Conservation (phyloP, 371 early-diverging fungal genomes). For the Haplosporangium sp. region DNA sequence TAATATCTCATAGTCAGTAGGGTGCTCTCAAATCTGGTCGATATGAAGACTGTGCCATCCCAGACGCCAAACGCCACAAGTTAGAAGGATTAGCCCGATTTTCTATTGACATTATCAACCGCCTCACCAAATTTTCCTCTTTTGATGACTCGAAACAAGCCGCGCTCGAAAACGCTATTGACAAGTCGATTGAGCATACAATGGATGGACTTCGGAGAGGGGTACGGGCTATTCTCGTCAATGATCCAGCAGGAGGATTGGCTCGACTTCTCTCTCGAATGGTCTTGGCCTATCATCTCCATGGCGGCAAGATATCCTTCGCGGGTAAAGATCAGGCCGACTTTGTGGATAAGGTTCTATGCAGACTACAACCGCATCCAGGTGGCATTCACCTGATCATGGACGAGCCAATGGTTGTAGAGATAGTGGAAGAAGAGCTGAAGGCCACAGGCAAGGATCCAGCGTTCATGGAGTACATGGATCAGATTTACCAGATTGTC, state of each 20-base stretch:
- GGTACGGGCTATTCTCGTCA: constrained; percentile 6
- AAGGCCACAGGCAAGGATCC: constrained; percentile 18
- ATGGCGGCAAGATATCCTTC: constrained; percentile 15
- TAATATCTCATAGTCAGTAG: neutral
- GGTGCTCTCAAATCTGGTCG: constrained; percentile 4
- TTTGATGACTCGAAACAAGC: constrained; percentile 3
- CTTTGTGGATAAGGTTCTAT: constrained; percentile 17
- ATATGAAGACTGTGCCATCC: constrained; percentile 15
- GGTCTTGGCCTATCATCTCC: constrained; percentile 24
- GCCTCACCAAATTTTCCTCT: constrained; percentile 9
- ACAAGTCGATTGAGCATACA: constrained; percentile 11
- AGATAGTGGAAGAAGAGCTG: constrained; percentile 23
- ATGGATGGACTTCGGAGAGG: constrained; percentile 10
- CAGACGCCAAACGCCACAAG: constrained; percentile 18
- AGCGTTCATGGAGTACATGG: constrained; percentile 15
- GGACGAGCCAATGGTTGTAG: constrained; percentile 30
- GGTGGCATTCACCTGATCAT: constrained; percentile 19
- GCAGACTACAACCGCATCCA: constrained; percentile 13
- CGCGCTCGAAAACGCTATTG: constrained; percentile 5
- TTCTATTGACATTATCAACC: constrained; percentile 8
- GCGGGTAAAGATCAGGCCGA: constrained; percentile 8
- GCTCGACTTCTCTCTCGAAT: constrained; percentile 15
- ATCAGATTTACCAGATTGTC: constrained; percentile 18
- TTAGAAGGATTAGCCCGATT: constrained; percentile 20
- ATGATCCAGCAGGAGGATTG: neutral